Conservation (phyloP, 1,284 basidiomycete species). For the Vanrija pseudolonga region DNA sequence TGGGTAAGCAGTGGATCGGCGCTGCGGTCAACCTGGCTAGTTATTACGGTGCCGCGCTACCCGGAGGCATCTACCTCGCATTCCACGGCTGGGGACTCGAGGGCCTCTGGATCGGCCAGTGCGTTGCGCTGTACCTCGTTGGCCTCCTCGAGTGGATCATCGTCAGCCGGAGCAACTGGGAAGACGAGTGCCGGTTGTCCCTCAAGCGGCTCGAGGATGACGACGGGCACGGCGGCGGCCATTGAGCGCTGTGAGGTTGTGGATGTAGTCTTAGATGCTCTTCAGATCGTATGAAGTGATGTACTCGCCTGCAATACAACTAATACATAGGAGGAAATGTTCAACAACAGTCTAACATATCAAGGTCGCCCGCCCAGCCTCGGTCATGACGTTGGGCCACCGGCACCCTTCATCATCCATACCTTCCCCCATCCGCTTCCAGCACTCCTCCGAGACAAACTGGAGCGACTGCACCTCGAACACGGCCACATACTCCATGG, state of each 20-base stretch:
- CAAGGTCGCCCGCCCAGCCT: constrained; percentile 26
- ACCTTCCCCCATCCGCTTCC: constrained; percentile 31
- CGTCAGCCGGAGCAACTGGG: background rate
- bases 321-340: too few species aligned
- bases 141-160: constrained; percentile 2
- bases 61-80: constrained; percentile 1
- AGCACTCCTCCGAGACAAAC: constrained; percentile 27
- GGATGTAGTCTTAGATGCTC: too few species aligned
- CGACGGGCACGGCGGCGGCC: too few species aligned
- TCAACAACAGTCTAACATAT: constrained; percentile 6
- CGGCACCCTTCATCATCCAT: constrained; percentile 30
- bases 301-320: too few species aligned
- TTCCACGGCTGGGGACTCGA: constrained; percentile 6
- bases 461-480: constrained; percentile 27
- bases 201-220: background rate
- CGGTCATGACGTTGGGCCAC: constrained; percentile 30
- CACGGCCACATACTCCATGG: constrained; percentile 32
- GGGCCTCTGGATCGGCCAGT: constrained; percentile 6
- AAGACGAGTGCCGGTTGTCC: background rate
- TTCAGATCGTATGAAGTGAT: too few species aligned
- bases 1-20: constrained; percentile 8
- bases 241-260: background rate
- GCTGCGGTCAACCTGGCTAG: background rate
- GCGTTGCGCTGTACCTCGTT: constrained; percentile 1
- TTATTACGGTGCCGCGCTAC: constrained; percentile 3